Evolutionary conservation across 2,329 filamentous ascomycete genomes (phyloP).

Genomic region (Trichocomaceae sp.): DNA sequence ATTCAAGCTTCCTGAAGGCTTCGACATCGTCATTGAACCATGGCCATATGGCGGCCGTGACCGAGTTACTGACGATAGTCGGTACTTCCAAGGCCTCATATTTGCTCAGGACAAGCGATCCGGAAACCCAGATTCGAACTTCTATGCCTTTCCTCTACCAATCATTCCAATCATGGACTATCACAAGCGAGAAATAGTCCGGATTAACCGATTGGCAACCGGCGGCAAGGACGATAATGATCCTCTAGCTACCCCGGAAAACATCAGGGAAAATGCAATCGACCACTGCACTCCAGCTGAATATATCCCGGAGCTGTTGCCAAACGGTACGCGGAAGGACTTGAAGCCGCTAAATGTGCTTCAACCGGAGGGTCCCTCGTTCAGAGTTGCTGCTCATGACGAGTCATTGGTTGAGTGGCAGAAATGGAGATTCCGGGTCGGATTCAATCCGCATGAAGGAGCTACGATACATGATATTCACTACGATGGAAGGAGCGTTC

Average conservation of each 20-base stretch:
- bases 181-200: slow-evolving; percentile 48
- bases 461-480: slow-evolving; percentile 61
- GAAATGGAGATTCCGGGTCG: slow-evolving; percentile 57
- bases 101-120: slow-evolving; percentile 40
- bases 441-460: slow-evolving; percentile 58
- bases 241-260: slow-evolving; percentile 35
- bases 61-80: slow-evolving; percentile 39
- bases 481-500: slow-evolving; percentile 56
- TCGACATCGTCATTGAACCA: slow-evolving; percentile 51
- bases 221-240: slow-evolving; percentile 44
- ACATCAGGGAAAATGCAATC: slow-evolving; percentile 43
- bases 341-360: slow-evolving; percentile 60
- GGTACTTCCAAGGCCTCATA: slow-evolving; percentile 49
- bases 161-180: slow-evolving; percentile 52
- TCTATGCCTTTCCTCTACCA: slow-evolving; percentile 55
- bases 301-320: slow-evolving; percentile 47
- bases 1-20: slow-evolving; percentile 49
- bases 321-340: slow-evolving; percentile 40
- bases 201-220: slow-evolving; percentile 52
- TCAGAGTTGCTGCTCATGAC: slow-evolving; percentile 47
- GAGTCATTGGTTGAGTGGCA: slow-evolving; percentile 58
- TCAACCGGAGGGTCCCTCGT: slow-evolving; percentile 60
- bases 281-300: slow-evolving; percentile 48
- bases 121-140: slow-evolving; percentile 52
- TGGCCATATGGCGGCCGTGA: slow-evolving; percentile 54